Conservation (phyloP, 2,329 filamentous ascomycete species). For the Botryotinia globosa region DNA sequence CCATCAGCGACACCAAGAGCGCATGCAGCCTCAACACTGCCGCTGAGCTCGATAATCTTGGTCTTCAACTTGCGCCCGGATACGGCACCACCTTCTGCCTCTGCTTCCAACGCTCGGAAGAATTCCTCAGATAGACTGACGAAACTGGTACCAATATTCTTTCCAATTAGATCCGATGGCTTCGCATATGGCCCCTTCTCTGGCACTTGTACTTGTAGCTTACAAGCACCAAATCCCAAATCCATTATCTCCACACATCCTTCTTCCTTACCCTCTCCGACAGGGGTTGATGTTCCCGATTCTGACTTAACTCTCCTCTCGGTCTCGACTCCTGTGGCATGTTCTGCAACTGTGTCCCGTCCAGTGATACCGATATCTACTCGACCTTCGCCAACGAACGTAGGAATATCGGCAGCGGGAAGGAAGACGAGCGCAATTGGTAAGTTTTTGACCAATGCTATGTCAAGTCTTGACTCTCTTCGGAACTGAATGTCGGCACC, state of each 20-base stretch:
- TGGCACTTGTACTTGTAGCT: constrained; percentile 94
- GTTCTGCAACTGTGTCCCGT: constrained; percentile 86
- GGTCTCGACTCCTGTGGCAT: constrained; percentile 64
- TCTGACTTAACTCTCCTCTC: constrained; percentile 49
- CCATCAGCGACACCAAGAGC: constrained; percentile 93
- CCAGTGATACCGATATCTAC: constrained; percentile 96
- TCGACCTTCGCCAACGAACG: constrained; percentile 91
- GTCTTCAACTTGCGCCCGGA: constrained; percentile 64
- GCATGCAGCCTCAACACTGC: constrained; percentile 95
- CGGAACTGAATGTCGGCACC: constrained; percentile 96
- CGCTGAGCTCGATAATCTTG: constrained; percentile 89
- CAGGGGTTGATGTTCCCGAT: constrained; percentile 45
- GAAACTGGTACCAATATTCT: constrained; percentile 95
- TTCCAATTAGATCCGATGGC: constrained; percentile 78
- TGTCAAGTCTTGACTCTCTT: constrained; percentile 91
- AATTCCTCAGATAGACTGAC: constrained; percentile 79
- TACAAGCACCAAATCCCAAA: constrained; percentile 85
- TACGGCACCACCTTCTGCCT: constrained; percentile 39
- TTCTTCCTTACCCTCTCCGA: constrained; percentile 43
- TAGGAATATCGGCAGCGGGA: constrained; percentile 93
- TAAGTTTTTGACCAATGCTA: constrained; percentile 95
- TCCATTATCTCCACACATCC: constrained; percentile 81
- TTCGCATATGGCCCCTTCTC: constrained; percentile 71
- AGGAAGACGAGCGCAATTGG: constrained; percentile 95
- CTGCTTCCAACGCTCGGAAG: constrained; percentile 73